A percentile compares a stretch with the other conserved stretches of the same genome.
Evolutionary conservation across 768 basidiomycete genomes (phyloP).

Genomic region (Cantharellus cinnabarinus): DNA sequence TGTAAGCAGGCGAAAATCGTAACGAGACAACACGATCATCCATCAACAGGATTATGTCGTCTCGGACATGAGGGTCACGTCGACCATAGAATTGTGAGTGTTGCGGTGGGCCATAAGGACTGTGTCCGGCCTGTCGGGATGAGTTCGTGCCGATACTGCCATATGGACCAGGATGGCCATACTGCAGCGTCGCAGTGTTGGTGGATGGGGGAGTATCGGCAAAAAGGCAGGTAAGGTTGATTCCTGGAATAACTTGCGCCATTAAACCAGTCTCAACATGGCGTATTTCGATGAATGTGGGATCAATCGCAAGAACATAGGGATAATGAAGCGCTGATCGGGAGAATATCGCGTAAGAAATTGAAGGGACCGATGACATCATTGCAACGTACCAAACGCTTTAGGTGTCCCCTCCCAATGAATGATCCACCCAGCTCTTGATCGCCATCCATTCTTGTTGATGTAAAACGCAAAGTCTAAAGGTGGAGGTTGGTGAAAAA

Average conservation of each 20-base stretch:
- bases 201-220: constrained; percentile 82
- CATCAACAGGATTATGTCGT: constrained; percentile 73
- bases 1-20: constrained; percentile 20
- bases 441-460: constrained; percentile 85
- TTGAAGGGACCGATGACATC: neutral
- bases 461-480: constrained; percentile 98
- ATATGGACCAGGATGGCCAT: constrained; percentile 10
- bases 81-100: constrained; percentile 25
- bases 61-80: constrained; percentile 18
- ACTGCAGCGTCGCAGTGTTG: constrained; percentile 31
- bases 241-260: constrained; percentile 88
- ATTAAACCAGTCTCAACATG: constrained; percentile 84
- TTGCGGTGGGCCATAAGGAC: constrained; percentile 20
- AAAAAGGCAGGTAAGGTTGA: constrained; percentile 75
- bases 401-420: constrained; percentile 92
- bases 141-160: constrained; percentile 5
- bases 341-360: neutral
- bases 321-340: constrained; percentile 81
- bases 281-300: constrained; percentile 88
- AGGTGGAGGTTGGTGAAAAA: constrained; percentile 2
- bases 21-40: constrained; percentile 69
- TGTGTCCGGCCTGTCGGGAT: constrained; percentile 5
- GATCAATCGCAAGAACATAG: constrained; percentile 90
- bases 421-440: constrained; percentile 81
- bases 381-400: constrained; percentile 60